phyloP scores from a whole-genome alignment of 805 yeast genomes.

The Alloascoidea hylecoeti region DNA sequence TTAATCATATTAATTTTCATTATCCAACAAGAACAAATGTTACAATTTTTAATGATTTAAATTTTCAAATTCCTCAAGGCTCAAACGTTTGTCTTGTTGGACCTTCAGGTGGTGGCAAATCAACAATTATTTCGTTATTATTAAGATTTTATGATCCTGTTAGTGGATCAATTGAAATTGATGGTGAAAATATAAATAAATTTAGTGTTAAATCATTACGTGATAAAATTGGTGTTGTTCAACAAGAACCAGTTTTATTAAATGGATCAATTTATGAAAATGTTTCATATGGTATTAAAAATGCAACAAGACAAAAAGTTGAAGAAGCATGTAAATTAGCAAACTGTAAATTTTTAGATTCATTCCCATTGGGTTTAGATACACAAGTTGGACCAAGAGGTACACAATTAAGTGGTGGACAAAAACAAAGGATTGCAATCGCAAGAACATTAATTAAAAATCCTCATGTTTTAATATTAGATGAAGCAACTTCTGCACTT shows the following conservation, averaged over 20 bases:
- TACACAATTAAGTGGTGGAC: constrained; percentile 50
- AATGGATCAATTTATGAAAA: constrained; percentile 80
- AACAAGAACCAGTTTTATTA: constrained; percentile 84
- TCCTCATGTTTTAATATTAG: constrained; percentile 39
- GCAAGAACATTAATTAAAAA: constrained; percentile 40
- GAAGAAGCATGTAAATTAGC: constrained; percentile 53
- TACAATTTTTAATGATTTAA: constrained; percentile 44
- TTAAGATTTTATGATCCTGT: constrained; percentile 75
- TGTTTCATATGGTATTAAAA: constrained; percentile 56
- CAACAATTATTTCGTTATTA: constrained; percentile 70
- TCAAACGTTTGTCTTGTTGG: constrained; percentile 91
- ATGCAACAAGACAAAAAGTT: constrained; percentile 45
- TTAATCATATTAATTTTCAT: constrained; percentile 49
- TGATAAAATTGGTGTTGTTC: constrained; percentile 72
- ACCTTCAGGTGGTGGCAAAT: constrained; percentile 95
- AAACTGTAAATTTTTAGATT: constrained; percentile 59
- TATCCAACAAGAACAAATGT: constrained; percentile 80
- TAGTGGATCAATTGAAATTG: constrained; percentile 48
- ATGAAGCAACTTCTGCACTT: constrained; percentile 54
- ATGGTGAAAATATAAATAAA: constrained; percentile 45
- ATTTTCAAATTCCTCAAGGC: constrained; percentile 56
- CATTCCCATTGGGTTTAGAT: constrained; percentile 37
- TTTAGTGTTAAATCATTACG: constrained; percentile 65
- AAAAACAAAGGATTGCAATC: constrained; percentile 44
- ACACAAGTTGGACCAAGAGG: constrained; percentile 48